phyloP scores from a whole-genome alignment of 2,329 filamentous ascomycete genomes.

The Neofusicoccum umdonicola region DNA sequence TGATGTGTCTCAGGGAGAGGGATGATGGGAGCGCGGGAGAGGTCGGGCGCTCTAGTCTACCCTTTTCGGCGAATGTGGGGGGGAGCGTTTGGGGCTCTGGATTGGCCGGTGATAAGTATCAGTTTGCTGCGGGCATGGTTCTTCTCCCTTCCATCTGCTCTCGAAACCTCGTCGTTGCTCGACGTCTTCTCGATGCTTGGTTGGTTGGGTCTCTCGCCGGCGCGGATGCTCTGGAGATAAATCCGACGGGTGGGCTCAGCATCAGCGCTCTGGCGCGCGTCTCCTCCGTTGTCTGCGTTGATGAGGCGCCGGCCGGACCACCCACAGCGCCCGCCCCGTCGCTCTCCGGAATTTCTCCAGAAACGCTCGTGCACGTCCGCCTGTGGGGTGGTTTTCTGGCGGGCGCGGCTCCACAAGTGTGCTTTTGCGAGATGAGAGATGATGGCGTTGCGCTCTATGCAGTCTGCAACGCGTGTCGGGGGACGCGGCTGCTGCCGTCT shows the following conservation, averaged over 20 bases:
- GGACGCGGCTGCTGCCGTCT: neutral
- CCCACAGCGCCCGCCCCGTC: neutral
- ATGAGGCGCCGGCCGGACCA: neutral
- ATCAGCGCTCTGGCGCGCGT: neutral
- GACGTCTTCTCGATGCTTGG: no score
- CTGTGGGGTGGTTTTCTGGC: neutral
- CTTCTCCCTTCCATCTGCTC: no score
- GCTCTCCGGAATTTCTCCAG: slow-evolving; percentile 9
- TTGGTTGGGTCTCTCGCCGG: no score
- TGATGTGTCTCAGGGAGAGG: slow-evolving; percentile 6
- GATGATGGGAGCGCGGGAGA: neutral
- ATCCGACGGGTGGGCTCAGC: neutral
- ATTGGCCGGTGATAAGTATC: neutral
- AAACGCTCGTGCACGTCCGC: neutral
- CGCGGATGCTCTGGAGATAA: neutral
- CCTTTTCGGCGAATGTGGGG: neutral
- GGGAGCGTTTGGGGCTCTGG: neutral
- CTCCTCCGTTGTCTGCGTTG: neutral
- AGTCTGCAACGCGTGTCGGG: neutral
- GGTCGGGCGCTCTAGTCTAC: neutral
- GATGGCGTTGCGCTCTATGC: neutral
- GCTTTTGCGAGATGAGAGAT: neutral
- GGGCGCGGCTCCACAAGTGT: neutral
- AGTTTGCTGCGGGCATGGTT: no score
- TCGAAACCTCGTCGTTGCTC: no score